A percentile compares a stretch with the other conserved stretches of the same genome.
Evolutionary conservation across 768 basidiomycete species (phyloP).

Genomic region (Boletus huronensis): DNA sequence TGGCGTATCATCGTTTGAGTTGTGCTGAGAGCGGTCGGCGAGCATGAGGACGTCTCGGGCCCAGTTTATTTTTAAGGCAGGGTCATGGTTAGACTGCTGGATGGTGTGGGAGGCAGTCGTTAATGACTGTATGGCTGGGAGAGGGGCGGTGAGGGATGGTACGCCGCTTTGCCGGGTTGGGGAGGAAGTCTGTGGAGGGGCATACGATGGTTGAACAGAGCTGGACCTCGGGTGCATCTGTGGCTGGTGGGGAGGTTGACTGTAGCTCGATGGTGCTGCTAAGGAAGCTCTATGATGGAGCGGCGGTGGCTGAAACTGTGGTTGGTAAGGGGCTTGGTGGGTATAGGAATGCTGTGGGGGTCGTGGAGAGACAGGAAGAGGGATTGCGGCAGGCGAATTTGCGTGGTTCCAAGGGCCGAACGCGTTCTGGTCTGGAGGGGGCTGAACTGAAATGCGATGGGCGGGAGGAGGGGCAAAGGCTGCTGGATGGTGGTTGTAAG

Average conservation of each 20-base stretch:
- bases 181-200: constrained; percentile 22
- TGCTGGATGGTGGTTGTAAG: constrained; percentile 14
- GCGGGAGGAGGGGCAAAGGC: constrained; percentile 10
- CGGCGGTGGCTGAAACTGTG: constrained; percentile 18
- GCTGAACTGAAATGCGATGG: constrained; percentile 22
- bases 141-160: constrained; percentile 60
- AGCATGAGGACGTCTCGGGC: constrained; percentile 78
- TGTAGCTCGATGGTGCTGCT: constrained; percentile 19
- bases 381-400: constrained; percentile 15
- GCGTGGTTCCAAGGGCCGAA: constrained; percentile 11
- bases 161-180: constrained; percentile 23
- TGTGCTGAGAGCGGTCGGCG: constrained; percentile 52
- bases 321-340: constrained; percentile 20
- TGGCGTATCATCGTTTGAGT: constrained; percentile 43
- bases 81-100: constrained; percentile 54
- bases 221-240: constrained; percentile 19
- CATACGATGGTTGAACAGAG: constrained; percentile 15
- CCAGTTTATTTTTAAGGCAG: constrained; percentile 68
- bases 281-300: constrained; percentile 25
- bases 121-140: constrained; percentile 64
- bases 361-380: constrained; percentile 21
- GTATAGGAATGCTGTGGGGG: constrained; percentile 18
- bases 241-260: constrained; percentile 23
- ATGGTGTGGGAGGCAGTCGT: constrained; percentile 47
- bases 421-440: constrained; percentile 25